These are phyloP conservation scores for Ophiostoma himal-ulmi DNA, from an alignment of 2,329 filamentous ascomycete genomes.

Conservation along the genomic window DNA sequence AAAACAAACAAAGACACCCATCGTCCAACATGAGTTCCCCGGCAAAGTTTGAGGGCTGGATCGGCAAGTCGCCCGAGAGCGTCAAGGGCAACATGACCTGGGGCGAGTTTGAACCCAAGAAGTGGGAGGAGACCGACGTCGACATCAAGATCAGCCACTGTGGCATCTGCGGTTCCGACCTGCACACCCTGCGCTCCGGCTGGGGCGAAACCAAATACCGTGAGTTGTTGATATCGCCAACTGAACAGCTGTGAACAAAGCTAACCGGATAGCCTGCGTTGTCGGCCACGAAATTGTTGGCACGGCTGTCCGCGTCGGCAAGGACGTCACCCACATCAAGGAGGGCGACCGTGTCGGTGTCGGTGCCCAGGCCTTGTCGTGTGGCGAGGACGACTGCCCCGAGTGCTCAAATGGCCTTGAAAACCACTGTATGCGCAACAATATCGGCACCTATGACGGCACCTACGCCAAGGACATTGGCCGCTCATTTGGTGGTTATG, in stretches of 20 bases:
- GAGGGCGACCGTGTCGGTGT: constrained; percentile 27
- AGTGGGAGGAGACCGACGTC: constrained; percentile 60
- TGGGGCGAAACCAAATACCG: constrained; percentile 35
- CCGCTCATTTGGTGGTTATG: constrained; percentile 31
- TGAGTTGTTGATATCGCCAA: constrained; percentile 3
- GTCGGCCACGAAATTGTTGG: constrained; percentile 64
- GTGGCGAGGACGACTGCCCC: constrained; percentile 34
- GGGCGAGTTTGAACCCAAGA: constrained; percentile 55
- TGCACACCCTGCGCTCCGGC: constrained; percentile 53
- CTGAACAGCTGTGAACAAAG: not conserved
- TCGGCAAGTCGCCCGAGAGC: constrained; percentile 39
- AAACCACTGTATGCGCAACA: constrained; percentile 22
- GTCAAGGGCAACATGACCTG: constrained; percentile 50
- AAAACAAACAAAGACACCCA: not conserved
- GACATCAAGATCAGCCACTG: constrained; percentile 62
- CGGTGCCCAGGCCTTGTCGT: constrained; percentile 24
- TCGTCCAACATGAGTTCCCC: constrained; percentile 13
- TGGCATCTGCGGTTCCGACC: constrained; percentile 58
- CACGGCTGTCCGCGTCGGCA: constrained; percentile 49
- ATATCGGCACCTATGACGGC: constrained; percentile 22
- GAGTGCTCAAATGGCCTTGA: constrained; percentile 21
- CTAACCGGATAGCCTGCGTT: constrained; percentile 39
- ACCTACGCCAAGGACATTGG: constrained; percentile 32
- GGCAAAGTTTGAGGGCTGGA: constrained; percentile 47
- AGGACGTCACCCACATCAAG: constrained; percentile 39